A percentile compares a stretch with the other conserved stretches of the same genome.
Evolutionary conservation across 768 basidiomycete species (phyloP).

Genomic region (Epithele typhae): DNA sequence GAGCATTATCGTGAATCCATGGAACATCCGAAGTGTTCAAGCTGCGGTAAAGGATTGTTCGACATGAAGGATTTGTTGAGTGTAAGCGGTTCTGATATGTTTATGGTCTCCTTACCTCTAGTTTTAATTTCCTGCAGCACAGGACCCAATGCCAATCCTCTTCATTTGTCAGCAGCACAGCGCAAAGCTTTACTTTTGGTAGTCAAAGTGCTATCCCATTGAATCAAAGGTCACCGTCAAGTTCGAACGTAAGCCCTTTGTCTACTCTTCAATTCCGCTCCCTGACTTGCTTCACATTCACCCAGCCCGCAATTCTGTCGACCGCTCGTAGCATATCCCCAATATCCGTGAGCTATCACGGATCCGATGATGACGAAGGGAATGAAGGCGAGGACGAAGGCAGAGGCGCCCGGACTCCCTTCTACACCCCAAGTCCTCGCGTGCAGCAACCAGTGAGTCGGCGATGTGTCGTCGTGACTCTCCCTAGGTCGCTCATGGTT

Average conservation of each 20-base stretch:
- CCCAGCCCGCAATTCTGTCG: no score
- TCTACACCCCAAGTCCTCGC: background rate
- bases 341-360: no score
- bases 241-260: no score
- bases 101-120: background rate
- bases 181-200: background rate
- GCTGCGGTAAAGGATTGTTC: background rate
- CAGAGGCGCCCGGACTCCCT: no score
- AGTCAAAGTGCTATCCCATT: background rate
- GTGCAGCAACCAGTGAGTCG: background rate
- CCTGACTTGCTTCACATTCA: no score
- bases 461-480: background rate
- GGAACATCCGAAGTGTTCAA: background rate
- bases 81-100: background rate
- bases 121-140: background rate
- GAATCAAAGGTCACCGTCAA: no score
- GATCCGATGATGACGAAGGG: no score
- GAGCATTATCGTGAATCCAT: background rate
- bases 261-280: no score
- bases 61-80: background rate
- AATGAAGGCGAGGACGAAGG: no score
- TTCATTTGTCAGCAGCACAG: background rate
- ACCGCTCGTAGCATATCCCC: no score
- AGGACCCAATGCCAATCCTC: background rate
- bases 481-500: no score